phyloP scores from a whole-genome alignment of 805 yeast genomes.

The Barnettozyma siamensis region DNA sequence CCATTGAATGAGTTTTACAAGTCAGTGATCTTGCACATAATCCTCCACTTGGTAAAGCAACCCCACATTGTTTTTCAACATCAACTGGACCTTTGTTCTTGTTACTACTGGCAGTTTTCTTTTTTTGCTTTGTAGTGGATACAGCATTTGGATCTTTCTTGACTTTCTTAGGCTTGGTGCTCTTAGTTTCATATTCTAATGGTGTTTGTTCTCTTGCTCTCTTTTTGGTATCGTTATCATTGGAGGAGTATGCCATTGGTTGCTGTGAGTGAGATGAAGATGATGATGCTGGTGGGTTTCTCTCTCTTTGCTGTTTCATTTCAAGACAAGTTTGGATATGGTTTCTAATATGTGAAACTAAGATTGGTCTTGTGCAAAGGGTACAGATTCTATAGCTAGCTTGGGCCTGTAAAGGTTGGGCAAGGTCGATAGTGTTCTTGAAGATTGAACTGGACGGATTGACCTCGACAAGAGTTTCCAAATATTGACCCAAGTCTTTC shows the following conservation, averaged over 20 bases:
- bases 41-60: constrained; percentile 88
- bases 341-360: constrained; percentile 30
- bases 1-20: constrained; percentile 98
- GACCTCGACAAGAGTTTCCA: constrained; percentile 22
- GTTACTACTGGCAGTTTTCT: constrained; percentile 42
- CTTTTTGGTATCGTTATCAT: constrained; percentile 10
- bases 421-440: constrained; percentile 18
- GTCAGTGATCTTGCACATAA: constrained; percentile 93
- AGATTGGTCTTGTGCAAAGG: constrained; percentile 40
- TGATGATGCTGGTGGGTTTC: constrained; percentile 1
- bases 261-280: background rate
- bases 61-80: constrained; percentile 95
- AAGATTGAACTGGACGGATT: constrained; percentile 9
- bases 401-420: constrained; percentile 33
- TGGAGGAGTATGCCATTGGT: background rate
- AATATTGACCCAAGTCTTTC: constrained; percentile 29
- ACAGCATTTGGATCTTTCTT: constrained; percentile 19
- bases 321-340: constrained; percentile 37
- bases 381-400: constrained; percentile 43
- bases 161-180: constrained; percentile 19
- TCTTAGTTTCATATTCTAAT: constrained; percentile 5
- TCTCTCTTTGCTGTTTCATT: constrained; percentile 25
- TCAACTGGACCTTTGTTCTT: constrained; percentile 80
- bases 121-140: constrained; percentile 25
- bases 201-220: constrained; percentile 20